phyloP scores from a whole-genome alignment of 257 asterid species.

The Penstemon newberryi region DNA sequence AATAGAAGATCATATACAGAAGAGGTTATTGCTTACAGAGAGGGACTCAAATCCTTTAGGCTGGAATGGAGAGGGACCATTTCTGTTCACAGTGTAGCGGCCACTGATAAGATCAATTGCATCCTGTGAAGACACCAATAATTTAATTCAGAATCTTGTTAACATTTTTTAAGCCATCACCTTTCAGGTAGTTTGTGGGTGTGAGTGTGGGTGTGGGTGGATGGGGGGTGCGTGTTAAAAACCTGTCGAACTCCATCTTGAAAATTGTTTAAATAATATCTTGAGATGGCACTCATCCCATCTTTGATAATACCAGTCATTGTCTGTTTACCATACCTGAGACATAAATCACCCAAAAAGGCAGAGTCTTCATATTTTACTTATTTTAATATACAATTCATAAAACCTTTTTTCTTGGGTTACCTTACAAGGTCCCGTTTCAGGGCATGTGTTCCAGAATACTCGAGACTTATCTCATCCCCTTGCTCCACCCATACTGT shows the following conservation, averaged over 20 bases:
- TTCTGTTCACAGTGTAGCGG: slow-evolving; percentile 66
- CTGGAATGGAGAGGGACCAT: slow-evolving; percentile 57
- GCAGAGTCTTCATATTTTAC: slow-evolving; percentile 4
- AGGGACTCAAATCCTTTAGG: slow-evolving; percentile 63
- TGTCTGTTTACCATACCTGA: slow-evolving; percentile 95
- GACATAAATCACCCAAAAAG: slow-evolving; percentile 22
- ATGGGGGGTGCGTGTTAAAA: too few species aligned
- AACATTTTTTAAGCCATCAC: not conserved
- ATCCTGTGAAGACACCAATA: slow-evolving; percentile 49
- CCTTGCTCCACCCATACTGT: slow-evolving; percentile 96
- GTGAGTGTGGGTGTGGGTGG: not conserved
- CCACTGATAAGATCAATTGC: slow-evolving; percentile 94
- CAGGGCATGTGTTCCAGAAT: slow-evolving; percentile 94
- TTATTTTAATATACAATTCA: not conserved
- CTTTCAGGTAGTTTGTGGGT: not conserved
- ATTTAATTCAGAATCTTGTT: slow-evolving; percentile 22
- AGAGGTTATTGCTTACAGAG: slow-evolving; percentile 54
- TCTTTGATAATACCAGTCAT: slow-evolving; percentile 79
- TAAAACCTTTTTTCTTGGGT: slow-evolving; percentile 21
- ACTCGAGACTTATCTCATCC: slow-evolving; percentile 94
- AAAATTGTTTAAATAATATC: slow-evolving; percentile 90
- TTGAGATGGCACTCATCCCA: slow-evolving; percentile 90
- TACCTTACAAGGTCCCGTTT: slow-evolving; percentile 96
- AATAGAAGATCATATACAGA: slow-evolving; percentile 21
- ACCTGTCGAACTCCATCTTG: slow-evolving; percentile 96